phyloP scores from a whole-genome alignment of 371 early-diverging fungal species.

The Mucor velutinosus region DNA sequence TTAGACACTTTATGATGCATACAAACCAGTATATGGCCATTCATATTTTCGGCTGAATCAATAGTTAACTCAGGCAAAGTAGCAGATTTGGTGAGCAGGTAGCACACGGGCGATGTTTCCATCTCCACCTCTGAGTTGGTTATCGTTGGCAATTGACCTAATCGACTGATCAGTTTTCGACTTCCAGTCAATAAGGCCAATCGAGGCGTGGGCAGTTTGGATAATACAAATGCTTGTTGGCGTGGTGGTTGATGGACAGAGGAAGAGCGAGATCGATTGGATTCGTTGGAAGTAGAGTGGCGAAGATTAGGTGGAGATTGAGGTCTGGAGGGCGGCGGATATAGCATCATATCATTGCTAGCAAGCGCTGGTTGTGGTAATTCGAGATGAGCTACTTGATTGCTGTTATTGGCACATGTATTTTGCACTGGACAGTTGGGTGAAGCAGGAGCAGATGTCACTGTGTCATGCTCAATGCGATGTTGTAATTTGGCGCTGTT shows the following conservation, averaged over 20 bases:
- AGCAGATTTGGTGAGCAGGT: conserved; percentile 46
- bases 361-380: not conserved
- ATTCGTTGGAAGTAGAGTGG: conserved; percentile 14
- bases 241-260: not conserved
- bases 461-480: not conserved
- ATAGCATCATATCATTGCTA: not conserved
- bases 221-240: conserved; percentile 18
- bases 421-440: not conserved
- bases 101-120: conserved; percentile 44
- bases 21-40: conserved; percentile 48
- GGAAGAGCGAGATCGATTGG: conserved; percentile 3
- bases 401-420: not conserved
- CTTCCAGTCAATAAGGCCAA: conserved; percentile 29
- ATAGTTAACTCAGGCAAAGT: conserved; percentile 30
- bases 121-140: conserved; percentile 27
- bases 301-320: conserved; percentile 1
- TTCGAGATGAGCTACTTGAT: not conserved
- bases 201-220: conserved; percentile 24
- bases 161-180: conserved; percentile 21
- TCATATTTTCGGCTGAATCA: conserved; percentile 36
- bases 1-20: conserved; percentile 48
- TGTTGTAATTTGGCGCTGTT: not conserved
- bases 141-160: conserved; percentile 12
- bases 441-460: conserved; percentile 7
- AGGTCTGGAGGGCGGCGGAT: not conserved